Base-by-base conservation (phyloP, 2,329 filamentous ascomycete species). In the Penicillium sp. region DNA sequence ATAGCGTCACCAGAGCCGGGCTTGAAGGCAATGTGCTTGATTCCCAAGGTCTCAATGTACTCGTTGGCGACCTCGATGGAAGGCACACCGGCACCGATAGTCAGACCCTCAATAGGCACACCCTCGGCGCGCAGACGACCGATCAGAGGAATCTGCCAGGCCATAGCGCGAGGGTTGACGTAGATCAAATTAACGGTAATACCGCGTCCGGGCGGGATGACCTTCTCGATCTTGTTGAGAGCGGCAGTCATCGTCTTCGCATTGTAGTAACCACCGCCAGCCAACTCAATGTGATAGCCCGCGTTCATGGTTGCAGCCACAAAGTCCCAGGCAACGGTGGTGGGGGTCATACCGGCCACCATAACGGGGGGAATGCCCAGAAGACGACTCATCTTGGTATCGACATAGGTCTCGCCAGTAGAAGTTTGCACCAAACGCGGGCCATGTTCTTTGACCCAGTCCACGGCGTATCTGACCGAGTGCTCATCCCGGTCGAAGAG, bases 381-480 rank as follows among this genome's bases (percentile, higher is more conserved):
- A 18, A 95, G 75, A 58, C 88, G 80, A 69, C 86, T 94, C 85
- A 96, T 93, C 76, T 95, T 96, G 53, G 93, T 98, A 67, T 97
- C 90, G 40, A 98, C 88, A 59, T 87, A 96, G 2, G 88, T 95
- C 65, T 90, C 81, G 18, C 93, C 93, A 48, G 82, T 83, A 9
- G 90, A 91, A 11, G 88, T 96, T 73, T 88, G 93, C 60, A 95
- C 84, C 38, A 98, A 78, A 50, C 84, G 86, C n/a, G 94, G 93
- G 8, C 91, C 90, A 66, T 93, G 90, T 68, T 96, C 90, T 71
- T 94, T 94, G 49, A 98, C 90, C 94, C 94, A 98, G 70, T 98
- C 89, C 28, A 90, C 85, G 42, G 93, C 91, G 67, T 90, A 97
- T 69, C 90, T 93, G 63, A 98, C 86, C 4, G 93, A 90, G 63